phyloP scores from a whole-genome alignment of 1,284 basidiomycete species.

The Phellopilus nigrolimitatus region DNA sequence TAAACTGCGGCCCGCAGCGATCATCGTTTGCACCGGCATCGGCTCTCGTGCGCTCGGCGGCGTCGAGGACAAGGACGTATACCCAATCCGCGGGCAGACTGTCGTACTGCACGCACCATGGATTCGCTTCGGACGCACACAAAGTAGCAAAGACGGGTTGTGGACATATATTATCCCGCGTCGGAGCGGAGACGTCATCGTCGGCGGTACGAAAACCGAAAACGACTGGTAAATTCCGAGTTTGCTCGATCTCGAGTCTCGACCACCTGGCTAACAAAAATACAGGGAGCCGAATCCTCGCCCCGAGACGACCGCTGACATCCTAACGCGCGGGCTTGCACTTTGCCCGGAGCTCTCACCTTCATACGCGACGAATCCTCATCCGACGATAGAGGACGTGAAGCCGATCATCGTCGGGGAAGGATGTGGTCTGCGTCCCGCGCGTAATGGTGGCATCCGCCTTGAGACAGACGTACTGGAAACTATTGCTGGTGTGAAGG shows the following conservation, averaged over 20 bases:
- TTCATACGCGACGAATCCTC: conserved; percentile 31
- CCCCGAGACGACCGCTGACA: conserved; percentile 53
- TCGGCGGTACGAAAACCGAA: conserved; percentile 58
- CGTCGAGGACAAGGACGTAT: conserved; percentile 43
- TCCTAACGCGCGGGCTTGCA: conserved; percentile 51
- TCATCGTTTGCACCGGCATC: conserved; percentile 66
- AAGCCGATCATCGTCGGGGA: conserved; percentile 58
- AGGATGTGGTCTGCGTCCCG: conserved; percentile 53
- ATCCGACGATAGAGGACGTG: conserved; percentile 54
- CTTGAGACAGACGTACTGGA: conserved; percentile 34
- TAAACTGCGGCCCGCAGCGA: conserved; percentile 39
- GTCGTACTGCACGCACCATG: conserved; percentile 46
- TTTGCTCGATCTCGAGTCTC: neutral
- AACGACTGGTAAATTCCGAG: conserved; percentile 57
- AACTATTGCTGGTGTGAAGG: conserved; percentile 22
- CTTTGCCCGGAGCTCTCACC: conserved; percentile 68
- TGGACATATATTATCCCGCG: conserved; percentile 73
- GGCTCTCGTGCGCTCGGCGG: conserved; percentile 44
- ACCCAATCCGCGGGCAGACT: conserved; percentile 50
- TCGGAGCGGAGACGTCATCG: conserved; percentile 59
- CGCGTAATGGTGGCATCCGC: conserved; percentile 42
- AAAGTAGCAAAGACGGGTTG: conserved; percentile 43
- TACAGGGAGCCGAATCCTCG: conserved; percentile 52
- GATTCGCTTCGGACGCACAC: conserved; percentile 55
- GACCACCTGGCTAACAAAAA: neutral